Conservation (phyloP, 1,139 yeast species). For the Meyerozyma smithsonii region DNA sequence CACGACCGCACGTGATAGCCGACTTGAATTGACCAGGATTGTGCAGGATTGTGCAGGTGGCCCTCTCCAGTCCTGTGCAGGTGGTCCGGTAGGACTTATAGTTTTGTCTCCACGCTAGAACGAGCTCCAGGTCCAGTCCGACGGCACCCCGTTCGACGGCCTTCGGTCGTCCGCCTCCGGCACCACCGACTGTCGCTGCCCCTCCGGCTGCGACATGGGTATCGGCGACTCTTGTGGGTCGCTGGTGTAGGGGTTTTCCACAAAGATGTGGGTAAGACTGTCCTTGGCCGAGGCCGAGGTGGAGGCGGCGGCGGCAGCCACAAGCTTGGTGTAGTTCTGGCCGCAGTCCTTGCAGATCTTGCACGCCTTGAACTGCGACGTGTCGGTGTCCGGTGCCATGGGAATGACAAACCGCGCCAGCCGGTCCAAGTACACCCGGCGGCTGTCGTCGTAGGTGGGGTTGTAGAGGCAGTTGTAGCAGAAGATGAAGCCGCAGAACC, state of each 20-base stretch:
- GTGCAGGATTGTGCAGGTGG: too few species aligned
- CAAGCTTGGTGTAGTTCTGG: slow-evolving; percentile 24
- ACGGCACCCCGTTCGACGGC: slow-evolving; percentile 22
- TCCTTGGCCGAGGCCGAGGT: slow-evolving; percentile 5
- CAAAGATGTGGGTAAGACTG: slow-evolving; percentile 16
- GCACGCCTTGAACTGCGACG: slow-evolving; percentile 20
- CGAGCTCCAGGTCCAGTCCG: slow-evolving; percentile 47
- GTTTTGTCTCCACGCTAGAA: slow-evolving; percentile 27
- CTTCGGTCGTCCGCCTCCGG: slow-evolving; percentile 8
- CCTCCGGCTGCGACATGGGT: slow-evolving; percentile 4
- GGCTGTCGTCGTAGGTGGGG: slow-evolving; percentile 7
- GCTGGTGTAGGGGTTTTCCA: slow-evolving; percentile 35
- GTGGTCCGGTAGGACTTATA: not conserved
- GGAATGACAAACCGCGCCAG: slow-evolving; percentile 38
- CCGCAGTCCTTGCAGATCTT: slow-evolving; percentile 40
- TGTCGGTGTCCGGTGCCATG: slow-evolving; percentile 17
- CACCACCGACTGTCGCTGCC: slow-evolving; percentile 5
- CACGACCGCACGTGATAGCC: not conserved
- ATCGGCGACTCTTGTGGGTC: slow-evolving; percentile 4
- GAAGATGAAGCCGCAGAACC: slow-evolving; percentile 39
- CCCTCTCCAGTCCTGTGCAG: not conserved
- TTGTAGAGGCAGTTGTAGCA: slow-evolving; percentile 31
- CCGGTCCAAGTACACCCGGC: slow-evolving; percentile 28
- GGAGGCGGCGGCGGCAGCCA: slow-evolving; percentile 23
- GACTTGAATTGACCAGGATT: too few species aligned